These are phyloP conservation scores for Apiotrichum gamsii DNA, from an alignment of 1,284 basidiomycete species.

Conservation along the genomic window DNA sequence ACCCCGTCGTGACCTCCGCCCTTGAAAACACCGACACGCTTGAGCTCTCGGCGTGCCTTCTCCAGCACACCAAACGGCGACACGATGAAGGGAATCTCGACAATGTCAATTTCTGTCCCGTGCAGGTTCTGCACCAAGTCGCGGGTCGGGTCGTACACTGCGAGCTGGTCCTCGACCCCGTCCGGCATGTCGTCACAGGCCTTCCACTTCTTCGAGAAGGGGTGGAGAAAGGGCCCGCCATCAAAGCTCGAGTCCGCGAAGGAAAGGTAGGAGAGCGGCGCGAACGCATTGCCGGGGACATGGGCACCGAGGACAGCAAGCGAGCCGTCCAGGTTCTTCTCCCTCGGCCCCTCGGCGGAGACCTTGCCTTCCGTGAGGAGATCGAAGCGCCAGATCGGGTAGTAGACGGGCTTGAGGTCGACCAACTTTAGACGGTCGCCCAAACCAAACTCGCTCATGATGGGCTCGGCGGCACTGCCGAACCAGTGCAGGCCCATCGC, in stretches of 20 bases:
- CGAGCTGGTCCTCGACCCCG: constrained; percentile 24
- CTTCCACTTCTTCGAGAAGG: too few relatives aligned
- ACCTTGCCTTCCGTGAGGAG: constrained; percentile 29
- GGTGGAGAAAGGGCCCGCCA: too few relatives aligned
- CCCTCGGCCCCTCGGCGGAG: constrained; percentile 5
- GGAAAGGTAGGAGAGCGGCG: constrained; percentile 43
- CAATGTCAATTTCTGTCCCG: too few relatives aligned
- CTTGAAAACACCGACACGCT: too few relatives aligned
- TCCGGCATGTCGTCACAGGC: too few relatives aligned
- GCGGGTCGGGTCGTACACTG: constrained; percentile 31
- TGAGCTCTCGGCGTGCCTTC: constrained; percentile 23
- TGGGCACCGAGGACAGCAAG: constrained; percentile 32
- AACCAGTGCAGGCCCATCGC: constrained; percentile 32
- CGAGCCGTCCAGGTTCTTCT: constrained; percentile 17
- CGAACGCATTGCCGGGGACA: constrained; percentile 43
- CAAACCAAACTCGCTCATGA: constrained; percentile 31
- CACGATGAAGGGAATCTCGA: constrained; percentile 53
- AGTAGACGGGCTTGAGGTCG: constrained; percentile 35
- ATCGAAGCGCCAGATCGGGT: constrained; percentile 40
- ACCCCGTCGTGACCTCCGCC: too few relatives aligned
- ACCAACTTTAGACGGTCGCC: constrained; percentile 24
- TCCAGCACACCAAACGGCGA: constrained; percentile 33
- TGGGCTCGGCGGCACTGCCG: constrained; percentile 19
- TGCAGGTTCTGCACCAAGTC: constrained; percentile 57
- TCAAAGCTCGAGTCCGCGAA: constrained; percentile 38